Evolutionary conservation across 306 rosid genomes (phyloP), one percentile per base, ranked within the genome.

Genomic region (cucumber (Cucumis sativus)): DNA sequence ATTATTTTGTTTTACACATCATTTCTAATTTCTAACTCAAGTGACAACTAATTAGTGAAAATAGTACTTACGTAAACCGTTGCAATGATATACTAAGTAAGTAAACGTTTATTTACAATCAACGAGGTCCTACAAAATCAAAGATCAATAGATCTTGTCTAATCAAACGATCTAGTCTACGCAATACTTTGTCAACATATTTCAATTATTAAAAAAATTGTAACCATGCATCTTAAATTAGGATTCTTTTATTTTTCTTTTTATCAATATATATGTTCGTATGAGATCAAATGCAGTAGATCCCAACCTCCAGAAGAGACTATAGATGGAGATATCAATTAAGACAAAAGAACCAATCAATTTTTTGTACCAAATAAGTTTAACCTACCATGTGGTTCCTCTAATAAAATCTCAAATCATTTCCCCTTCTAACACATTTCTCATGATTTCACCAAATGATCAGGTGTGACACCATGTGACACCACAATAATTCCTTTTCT

Each of bases 341-440:
- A 70, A 70, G 75, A 70, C 40, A 68, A 4, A 49, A 70, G 6
- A 47, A 47, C 3, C 20, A 70, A 70, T 45, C 75, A 70, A 70
- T 70, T 70, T 43, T 13, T 14, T 70, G 59, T 70, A 70, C 39
- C 59, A 47, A 70, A 23, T 47, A 23, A 45, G 58, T 7, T 70
- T 23, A 70, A 70, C 75, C 75, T 45, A 47, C 75, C 75, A 47
- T 70, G 59, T 70, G 75, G 40, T 70, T 45, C 40, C 18, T 13
- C 54, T 2, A 20, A 30, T 64, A 7, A 67, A 67, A 67, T 41
- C 20, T 70, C 39, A 2, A 70, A 70, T 70, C 14, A 45, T 23
- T 45, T 70, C 47, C 13, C 0, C 2, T 41, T 20, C 23, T 47
- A 12, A 70, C 25, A 70, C 25, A 21, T 47, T 70, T 47, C 14